A percentile compares a stretch with the other conserved stretches of the same genome.
Conservation (phyloP, 371 early-diverging fungal genomes). For the Syncephalastrum racemosum region DNA sequence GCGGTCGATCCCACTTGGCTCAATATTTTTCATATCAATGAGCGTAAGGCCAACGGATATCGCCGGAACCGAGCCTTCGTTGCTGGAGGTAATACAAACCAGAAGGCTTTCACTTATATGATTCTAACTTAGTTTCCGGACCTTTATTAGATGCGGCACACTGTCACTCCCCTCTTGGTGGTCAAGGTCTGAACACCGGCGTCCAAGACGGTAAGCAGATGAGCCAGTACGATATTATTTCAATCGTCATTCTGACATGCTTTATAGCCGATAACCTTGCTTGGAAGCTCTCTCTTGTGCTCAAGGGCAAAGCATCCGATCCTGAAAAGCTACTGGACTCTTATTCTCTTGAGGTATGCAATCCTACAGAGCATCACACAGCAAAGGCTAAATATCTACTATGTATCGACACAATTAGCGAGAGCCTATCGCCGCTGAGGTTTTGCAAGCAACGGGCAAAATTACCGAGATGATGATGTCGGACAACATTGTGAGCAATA, state of each 20-base stretch:
- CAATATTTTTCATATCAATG: slow-evolving; percentile 31
- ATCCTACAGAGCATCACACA: too few relatives aligned
- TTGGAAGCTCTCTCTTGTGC: slow-evolving; percentile 43
- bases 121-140: not conserved
- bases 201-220: slow-evolving; percentile 37
- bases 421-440: not conserved
- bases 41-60: slow-evolving; percentile 37
- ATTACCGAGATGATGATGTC: not conserved
- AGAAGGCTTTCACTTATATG: not conserved
- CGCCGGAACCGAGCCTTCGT: slow-evolving; percentile 30
- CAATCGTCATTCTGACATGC: not conserved
- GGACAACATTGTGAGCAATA: not conserved
- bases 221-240: not conserved
- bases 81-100: slow-evolving; percentile 27
- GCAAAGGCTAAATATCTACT: slow-evolving; percentile 3
- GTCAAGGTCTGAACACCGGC: slow-evolving; percentile 41
- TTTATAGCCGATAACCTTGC: slow-evolving; percentile 38
- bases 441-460: not conserved
- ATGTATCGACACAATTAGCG: too few relatives aligned
- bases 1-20: slow-evolving; percentile 15
- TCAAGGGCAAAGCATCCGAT: slow-evolving; percentile 22
- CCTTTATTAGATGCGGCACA: slow-evolving; percentile 34
- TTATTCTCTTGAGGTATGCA: slow-evolving; percentile 28
- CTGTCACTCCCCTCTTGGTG: slow-evolving; percentile 38
- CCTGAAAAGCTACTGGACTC: slow-evolving; percentile 39